Percentiles rank a stretch among this genome's conserved stretches.
Evolutionary conservation across 345 rosid genomes (phyloP).

Genomic region (Theobroma cacao): DNA sequence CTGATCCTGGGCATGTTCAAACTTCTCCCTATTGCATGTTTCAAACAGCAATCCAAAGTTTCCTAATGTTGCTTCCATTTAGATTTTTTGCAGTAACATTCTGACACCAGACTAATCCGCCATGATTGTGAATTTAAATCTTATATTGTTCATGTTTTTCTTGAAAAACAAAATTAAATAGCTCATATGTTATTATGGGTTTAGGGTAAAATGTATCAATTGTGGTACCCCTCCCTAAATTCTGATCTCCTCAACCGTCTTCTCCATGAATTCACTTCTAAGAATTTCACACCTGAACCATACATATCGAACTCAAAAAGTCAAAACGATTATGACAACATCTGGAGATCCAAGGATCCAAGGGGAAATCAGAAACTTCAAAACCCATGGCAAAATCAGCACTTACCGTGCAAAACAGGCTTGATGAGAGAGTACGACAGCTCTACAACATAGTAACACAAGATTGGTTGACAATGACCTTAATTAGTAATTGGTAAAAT

Average conservation of each 20-base stretch:
- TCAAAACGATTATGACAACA: not conserved
- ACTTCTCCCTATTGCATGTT: not conserved
- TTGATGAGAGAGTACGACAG: too few relatives aligned
- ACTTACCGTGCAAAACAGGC: too few relatives aligned
- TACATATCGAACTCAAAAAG: not conserved
- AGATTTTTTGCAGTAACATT: not conserved
- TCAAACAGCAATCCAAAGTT: not conserved
- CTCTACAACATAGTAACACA: not conserved
- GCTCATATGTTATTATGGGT: too few relatives aligned
- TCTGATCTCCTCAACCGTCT: too few relatives aligned
- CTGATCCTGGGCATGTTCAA: not conserved
- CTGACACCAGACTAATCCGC: not conserved
- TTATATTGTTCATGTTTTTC: too few relatives aligned
- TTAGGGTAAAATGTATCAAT: too few relatives aligned
- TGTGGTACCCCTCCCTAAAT: too few relatives aligned
- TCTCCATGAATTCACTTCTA: not conserved
- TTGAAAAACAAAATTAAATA: too few relatives aligned
- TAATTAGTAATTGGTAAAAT: slow-evolving; percentile 10
- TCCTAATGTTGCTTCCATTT: not conserved
- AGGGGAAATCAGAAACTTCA: too few relatives aligned
- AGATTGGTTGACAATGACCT: not conserved
- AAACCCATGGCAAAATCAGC: too few relatives aligned
- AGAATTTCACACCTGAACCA: not conserved
- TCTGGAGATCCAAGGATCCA: not conserved
- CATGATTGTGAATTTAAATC: too few relatives aligned